phyloP scores from a whole-genome alignment of 2,329 filamentous ascomycete species.

The Dendrostoma leiphaemia region DNA sequence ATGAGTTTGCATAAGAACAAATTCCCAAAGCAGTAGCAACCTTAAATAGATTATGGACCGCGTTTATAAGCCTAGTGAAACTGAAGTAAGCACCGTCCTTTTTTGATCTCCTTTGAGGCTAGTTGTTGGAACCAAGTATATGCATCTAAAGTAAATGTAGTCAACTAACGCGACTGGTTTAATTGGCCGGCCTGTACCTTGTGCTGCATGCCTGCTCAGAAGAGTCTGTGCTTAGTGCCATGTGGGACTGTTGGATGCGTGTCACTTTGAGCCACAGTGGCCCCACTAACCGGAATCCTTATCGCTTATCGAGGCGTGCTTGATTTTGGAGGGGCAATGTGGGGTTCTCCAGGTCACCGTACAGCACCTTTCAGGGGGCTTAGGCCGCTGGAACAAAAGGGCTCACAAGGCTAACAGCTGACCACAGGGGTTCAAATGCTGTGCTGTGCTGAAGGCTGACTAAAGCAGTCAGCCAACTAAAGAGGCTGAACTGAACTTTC shows the following conservation, averaged over 20 bases:
- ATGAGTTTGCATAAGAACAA: no score
- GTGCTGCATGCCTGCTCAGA: no score
- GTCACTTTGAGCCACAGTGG: not conserved
- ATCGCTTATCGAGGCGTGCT: not conserved
- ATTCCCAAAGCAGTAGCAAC: no score
- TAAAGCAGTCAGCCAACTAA: constrained; percentile 3
- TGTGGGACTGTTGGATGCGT: no score
- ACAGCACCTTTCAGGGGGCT: not conserved
- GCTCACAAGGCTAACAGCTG: no score
- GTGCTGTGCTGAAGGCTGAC: no score
- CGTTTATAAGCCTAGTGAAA: no score
- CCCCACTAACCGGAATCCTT: not conserved
- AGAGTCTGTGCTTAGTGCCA: not conserved
- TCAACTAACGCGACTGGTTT: not conserved
- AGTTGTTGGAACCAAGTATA: no score
- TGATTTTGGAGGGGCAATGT: constrained; percentile 1
- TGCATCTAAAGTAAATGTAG: not conserved
- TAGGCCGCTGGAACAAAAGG: not conserved
- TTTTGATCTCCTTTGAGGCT: no score
- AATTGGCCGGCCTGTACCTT: not conserved
- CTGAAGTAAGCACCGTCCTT: no score
- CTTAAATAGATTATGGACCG: no score
- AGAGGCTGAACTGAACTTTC: constrained; percentile 21
- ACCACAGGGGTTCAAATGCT: no score
- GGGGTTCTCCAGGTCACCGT: not conserved